Base-by-base conservation (phyloP, 805 yeast genomes). In the Maudiozyma serrabonitensis region DNA sequence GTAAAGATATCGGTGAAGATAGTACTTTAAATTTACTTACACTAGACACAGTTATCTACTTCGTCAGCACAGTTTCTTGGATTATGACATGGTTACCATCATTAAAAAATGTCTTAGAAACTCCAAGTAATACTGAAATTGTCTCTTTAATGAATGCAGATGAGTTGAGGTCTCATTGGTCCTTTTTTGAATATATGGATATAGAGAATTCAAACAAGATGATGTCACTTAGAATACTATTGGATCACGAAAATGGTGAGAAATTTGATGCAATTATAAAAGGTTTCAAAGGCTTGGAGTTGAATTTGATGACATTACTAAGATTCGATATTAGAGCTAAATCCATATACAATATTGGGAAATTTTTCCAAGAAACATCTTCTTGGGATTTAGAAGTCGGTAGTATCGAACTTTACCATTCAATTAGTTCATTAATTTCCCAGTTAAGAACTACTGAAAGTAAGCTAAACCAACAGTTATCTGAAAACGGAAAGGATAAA, bases 31-130 rank as follows among this genome's bases (percentile, higher is more conserved):
- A 80, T 52, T 61, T 69, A 16, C 74, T 74, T 13, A 70, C 78
- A 13, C 72, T 81, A 54, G 73, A 73, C 45, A 72, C 75, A 19
- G 69, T 81, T 3, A 69, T 82, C 12, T 67, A 79, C 47, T 67
- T 86, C 42, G 67, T 80, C 18, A 70, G 76, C 13, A 76, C 84
- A 4, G 54, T 82, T 1, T 67, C 72, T 16, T 79, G 88, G 81
- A 67, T 81, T 2, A 62, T 78, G 40, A 57, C 69, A 16, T 82
- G 89, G 85, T 69, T 86, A 42, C 83, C 86, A 0, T 59, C 59
- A 5, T 64, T 81, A 59, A 70, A 76, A 48, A 75, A 76, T 47
- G 71, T 70, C 8, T 62, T 68, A 6, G 54, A 54, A 16, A 15
- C 46, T 19, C 18, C 50, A 16, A 43, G 44, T 15, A 42, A 35